Conservation (phyloP, 176 grass and related monocot genomes). For the Bolboschoenus planiculmis region DNA sequence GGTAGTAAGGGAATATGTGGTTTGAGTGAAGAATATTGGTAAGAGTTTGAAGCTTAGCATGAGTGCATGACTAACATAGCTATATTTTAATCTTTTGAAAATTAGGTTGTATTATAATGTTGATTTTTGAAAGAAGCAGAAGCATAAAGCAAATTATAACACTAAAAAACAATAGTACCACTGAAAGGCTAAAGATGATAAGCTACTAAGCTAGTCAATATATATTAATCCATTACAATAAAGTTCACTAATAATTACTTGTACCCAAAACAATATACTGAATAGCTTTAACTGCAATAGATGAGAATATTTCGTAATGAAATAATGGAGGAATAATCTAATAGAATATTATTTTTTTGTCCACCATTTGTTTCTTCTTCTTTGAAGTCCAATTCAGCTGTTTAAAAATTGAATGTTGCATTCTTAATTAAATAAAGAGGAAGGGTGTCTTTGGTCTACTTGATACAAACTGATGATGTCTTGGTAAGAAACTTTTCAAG, state of each 20-base stretch:
- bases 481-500: not conserved
- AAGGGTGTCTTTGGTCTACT: not conserved
- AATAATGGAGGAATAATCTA: not conserved
- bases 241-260: not conserved
- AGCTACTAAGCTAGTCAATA: not conserved
- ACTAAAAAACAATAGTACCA: not conserved
- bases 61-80: not conserved
- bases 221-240: not conserved
- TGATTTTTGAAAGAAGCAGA: not conserved
- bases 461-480: conserved; percentile 12
- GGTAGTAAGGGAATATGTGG: not conserved
- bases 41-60: too few species aligned
- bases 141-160: not conserved
- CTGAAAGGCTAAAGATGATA: not conserved
- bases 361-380: not conserved
- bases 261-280: not conserved
- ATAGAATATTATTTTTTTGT: not conserved
- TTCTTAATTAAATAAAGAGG: not conserved
- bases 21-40: not conserved
- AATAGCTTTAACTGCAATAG: not conserved
- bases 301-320: not conserved
- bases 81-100: not conserved
- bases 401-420: not conserved
- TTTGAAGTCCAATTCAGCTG: not conserved
- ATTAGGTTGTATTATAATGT: not conserved